Conservation (phyloP, 257 asterid genomes). For the Nicotiana tabacum region DNA sequence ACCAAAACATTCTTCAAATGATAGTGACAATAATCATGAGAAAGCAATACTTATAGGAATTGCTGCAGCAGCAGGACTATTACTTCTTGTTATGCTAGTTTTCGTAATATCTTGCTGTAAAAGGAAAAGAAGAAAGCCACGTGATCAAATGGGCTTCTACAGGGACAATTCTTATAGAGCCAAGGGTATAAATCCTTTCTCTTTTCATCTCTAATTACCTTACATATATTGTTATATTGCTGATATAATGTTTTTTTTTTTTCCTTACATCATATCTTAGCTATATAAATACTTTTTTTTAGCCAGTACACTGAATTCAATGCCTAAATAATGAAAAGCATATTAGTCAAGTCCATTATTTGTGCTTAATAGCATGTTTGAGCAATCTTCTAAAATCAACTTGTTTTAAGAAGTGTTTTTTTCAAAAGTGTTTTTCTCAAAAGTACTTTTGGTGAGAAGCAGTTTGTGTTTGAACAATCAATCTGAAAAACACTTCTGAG, state of each 20-base stretch:
- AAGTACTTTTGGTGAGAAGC: too few species aligned
- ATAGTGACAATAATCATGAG: slow-evolving; percentile 15
- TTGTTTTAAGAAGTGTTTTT: too few species aligned
- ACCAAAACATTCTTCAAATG: slow-evolving; percentile 15
- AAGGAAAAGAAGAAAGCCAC: slow-evolving; percentile 41
- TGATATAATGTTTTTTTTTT: not conserved
- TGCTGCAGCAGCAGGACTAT: slow-evolving; percentile 52
- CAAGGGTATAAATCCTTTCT: not conserved
- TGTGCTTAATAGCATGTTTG: too few species aligned
- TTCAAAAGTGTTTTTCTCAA: too few species aligned
- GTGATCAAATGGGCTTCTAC: slow-evolving; percentile 50
- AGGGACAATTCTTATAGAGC: slow-evolving; percentile 31
- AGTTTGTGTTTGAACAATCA: too few species aligned
- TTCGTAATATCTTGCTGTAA: slow-evolving; percentile 32
- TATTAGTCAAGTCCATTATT: too few species aligned
- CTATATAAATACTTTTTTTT: not conserved
- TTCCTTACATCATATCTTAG: not conserved
- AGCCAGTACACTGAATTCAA: too few species aligned
- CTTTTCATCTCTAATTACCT: not conserved
- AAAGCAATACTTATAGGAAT: slow-evolving; percentile 44
- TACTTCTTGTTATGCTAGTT: slow-evolving; percentile 40
- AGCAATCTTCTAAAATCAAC: too few species aligned
- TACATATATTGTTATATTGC: not conserved
- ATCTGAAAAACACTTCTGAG: too few species aligned
- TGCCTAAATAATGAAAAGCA: too few species aligned